phyloP scores from a whole-genome alignment of 2,329 filamentous ascomycete species.

The Celoporthe dispersa region DNA sequence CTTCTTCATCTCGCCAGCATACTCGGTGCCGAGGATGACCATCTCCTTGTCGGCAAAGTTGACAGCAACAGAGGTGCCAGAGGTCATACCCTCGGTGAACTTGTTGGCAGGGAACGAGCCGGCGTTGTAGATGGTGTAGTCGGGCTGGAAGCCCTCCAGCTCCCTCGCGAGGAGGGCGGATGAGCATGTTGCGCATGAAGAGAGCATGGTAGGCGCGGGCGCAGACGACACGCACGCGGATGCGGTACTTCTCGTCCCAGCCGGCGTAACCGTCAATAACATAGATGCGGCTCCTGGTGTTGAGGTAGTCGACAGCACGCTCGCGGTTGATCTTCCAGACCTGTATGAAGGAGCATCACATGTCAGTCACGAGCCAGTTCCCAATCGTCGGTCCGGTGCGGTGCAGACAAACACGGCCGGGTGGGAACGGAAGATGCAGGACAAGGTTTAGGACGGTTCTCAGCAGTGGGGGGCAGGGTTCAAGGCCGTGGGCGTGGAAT shows the following conservation, averaged over 20 bases:
- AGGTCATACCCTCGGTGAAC: slow-evolving; percentile 98
- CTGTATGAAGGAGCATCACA: slow-evolving; percentile 51
- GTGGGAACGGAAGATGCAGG: slow-evolving; percentile 17
- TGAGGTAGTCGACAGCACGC: slow-evolving; percentile 97
- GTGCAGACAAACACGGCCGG: slow-evolving; percentile 5
- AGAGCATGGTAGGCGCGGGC: slow-evolving; percentile 98
- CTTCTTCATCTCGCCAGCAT: slow-evolving; percentile 98
- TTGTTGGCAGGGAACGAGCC: slow-evolving; percentile 98
- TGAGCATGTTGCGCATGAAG: slow-evolving; percentile 99
- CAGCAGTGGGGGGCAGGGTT: slow-evolving; percentile 10
- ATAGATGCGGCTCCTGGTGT: slow-evolving; percentile 98
- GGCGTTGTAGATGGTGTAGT: slow-evolving; percentile 99
- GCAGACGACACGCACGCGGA: slow-evolving; percentile 96
- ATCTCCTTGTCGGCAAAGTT: slow-evolving; percentile 99
- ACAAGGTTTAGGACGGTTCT: slow-evolving; percentile 14
- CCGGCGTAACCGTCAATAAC: slow-evolving; percentile 96
- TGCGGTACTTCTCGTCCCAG: slow-evolving; percentile 98
- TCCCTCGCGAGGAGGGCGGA: slow-evolving; percentile 89
- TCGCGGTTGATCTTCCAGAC: slow-evolving; percentile 99
- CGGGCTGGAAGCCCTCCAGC: slow-evolving; percentile 95
- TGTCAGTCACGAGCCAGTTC: slow-evolving; percentile 35
- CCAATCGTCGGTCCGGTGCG: not conserved
- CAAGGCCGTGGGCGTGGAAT: slow-evolving; percentile 16
- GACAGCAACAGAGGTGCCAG: slow-evolving; percentile 94
- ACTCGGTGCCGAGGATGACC: slow-evolving; percentile 99